Evolutionary conservation across 2,329 filamentous ascomycete genomes (phyloP).

Genomic region (Verticillium isaacii): DNA sequence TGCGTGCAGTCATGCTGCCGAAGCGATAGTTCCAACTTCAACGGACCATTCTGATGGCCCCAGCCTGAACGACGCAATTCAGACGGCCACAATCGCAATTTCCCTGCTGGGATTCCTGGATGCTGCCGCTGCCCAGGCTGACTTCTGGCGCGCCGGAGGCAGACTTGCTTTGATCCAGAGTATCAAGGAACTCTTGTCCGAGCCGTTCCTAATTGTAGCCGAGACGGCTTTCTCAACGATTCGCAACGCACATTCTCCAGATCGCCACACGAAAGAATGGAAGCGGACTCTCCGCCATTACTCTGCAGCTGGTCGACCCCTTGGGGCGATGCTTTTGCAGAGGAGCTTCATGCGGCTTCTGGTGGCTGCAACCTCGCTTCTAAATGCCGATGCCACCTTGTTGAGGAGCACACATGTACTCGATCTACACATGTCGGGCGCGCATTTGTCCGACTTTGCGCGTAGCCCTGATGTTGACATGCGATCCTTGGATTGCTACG

Average conservation of each 20-base stretch:
- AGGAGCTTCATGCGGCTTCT: conserved; percentile 84
- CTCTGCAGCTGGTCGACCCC: conserved; percentile 68
- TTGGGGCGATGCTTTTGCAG: conserved; percentile 89
- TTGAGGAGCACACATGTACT: conserved; percentile 62
- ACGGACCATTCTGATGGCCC: conserved; percentile 52
- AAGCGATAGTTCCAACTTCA: conserved; percentile 47
- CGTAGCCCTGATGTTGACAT: conserved; percentile 46
- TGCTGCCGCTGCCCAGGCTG: conserved; percentile 70
- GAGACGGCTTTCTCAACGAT: conserved; percentile 90
- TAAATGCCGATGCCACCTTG: conserved; percentile 58
- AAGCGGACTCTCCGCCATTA: conserved; percentile 82
- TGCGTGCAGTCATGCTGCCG: conserved; percentile 61
- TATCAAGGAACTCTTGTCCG: conserved; percentile 70
- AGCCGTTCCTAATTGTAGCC: conserved; percentile 77
- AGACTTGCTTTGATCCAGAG: conserved; percentile 68
- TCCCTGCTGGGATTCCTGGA: conserved; percentile 89
- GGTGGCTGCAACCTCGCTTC: conserved; percentile 69
- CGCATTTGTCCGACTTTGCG: conserved; percentile 36
- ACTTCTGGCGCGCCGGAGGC: conserved; percentile 76
- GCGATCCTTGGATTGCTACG: conserved; percentile 57
- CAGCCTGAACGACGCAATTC: conserved; percentile 61
- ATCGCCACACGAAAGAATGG: conserved; percentile 74
- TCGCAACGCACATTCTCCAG: conserved; percentile 67
- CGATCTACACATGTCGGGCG: conserved; percentile 64
- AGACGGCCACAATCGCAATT: conserved; percentile 71